Base-by-base conservation (phyloP, 768 basidiomycete genomes). In the Boletus tomentosulus region DNA sequence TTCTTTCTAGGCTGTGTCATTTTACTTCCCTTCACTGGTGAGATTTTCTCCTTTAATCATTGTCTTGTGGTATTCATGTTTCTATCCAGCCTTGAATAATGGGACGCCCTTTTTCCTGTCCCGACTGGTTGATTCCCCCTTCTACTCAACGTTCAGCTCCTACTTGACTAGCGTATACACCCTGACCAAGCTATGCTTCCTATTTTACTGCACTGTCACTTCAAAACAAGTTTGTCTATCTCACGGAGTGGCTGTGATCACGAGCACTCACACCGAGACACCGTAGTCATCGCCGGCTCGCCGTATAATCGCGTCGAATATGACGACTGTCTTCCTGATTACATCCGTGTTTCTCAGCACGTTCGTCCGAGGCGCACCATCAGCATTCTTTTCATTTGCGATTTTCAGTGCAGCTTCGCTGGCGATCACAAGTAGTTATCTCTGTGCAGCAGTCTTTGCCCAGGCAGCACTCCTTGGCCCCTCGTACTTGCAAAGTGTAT, bases 1-100 rank as follows among this genome's bases (percentile, higher is more conserved):
- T 88, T 90, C 58, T 68, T 87, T 24, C 70, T 94, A 16, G 92
- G 93, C 3, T 86, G 86, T 52, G 87, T 89, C 24, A 79, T 87
- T 3, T 76, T 97, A 6, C 71, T 97, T 16, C 86, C 90, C 27
- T 97, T 92, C 92, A 96, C 93, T 64, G 92, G 93, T 92, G 66
- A 64, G 62, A 6, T 11, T 35, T 22, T 5, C 5, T 13, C 33
- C 33, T 34, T 45, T 42, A 15, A 13, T 46, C 46, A 46, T 11
- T 3, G 28, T 28, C 10, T 13, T 11, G 24, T 13, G 4, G 27
- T 54, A 43, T 48, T 56, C 43, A 54, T 48, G 13, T 49, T 27
- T 19, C 16, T 31, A 37, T 38, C 24, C 52, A 96, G 93, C 85
- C 1, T 74, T 94, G 64, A 93, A 95, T 19, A 96, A 90, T 28